phyloP scores from a whole-genome alignment of 1,284 basidiomycete genomes.

The Fomes fomentarius region DNA sequence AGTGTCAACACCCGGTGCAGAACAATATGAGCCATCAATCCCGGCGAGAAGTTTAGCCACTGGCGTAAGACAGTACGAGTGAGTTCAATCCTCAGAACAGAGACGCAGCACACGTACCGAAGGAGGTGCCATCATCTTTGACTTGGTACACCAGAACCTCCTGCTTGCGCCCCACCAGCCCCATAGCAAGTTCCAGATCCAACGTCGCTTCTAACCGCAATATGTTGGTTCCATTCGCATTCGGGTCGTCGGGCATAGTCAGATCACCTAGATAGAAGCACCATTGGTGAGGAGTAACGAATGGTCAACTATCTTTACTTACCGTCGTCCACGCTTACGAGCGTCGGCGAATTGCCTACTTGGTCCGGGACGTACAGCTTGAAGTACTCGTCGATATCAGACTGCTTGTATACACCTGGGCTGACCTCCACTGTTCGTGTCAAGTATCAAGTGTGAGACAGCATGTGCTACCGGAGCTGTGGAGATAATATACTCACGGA shows the following conservation, averaged over 20 bases:
- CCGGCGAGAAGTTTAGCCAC: neutral
- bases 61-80: neutral
- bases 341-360: constrained; percentile 31
- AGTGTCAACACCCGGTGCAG: constrained; percentile 25
- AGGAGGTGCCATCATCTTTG: constrained; percentile 26
- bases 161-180: constrained; percentile 43
- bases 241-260: constrained; percentile 48
- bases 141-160: constrained; percentile 34
- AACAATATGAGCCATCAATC: neutral
- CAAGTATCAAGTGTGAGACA: constrained; percentile 35
- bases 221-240: too few species aligned
- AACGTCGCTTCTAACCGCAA: constrained; percentile 56
- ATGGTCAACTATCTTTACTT: too few species aligned
- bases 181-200: constrained; percentile 53
- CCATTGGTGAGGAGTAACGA: too few species aligned
- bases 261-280: constrained; percentile 40
- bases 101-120: neutral
- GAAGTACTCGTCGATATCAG: constrained; percentile 49
- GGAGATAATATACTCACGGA: constrained; percentile 7
- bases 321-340: constrained; percentile 48
- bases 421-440: constrained; percentile 48
- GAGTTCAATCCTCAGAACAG: neutral
- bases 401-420: neutral
- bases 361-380: constrained; percentile 35
- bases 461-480: constrained; percentile 29